These are phyloP conservation scores for Letharia lupina DNA, from an alignment of 495 filamentous ascomycete genomes.

Conservation along the genomic window DNA sequence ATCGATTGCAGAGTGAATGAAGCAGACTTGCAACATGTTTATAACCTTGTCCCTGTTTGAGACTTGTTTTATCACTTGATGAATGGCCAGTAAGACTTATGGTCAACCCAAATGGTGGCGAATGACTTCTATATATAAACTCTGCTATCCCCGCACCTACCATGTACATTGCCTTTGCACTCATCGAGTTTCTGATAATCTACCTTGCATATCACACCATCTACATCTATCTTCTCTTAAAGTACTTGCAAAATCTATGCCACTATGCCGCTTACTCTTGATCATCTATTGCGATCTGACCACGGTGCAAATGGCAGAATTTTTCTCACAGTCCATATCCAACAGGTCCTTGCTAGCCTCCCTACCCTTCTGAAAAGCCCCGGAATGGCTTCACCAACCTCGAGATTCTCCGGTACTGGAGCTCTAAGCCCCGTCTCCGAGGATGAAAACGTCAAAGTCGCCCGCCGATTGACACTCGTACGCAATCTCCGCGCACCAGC, in stretches of 20 bases:
- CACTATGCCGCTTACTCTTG: neutral
- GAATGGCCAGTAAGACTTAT: neutral
- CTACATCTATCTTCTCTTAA: neutral
- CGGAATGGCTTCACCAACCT: neutral
- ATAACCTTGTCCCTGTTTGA: neutral
- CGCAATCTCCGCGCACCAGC: neutral
- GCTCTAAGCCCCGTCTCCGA: conserved; percentile 1
- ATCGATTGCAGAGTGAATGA: neutral
- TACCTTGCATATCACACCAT: neutral
- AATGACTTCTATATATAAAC: neutral
- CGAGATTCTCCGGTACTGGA: neutral
- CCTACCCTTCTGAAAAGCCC: neutral
- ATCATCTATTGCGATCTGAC: neutral
- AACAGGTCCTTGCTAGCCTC: neutral
- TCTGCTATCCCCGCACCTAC: neutral
- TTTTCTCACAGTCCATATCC: neutral
- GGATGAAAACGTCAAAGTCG: neutral
- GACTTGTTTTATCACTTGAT: neutral
- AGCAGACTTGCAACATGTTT: neutral
- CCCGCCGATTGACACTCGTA: neutral
- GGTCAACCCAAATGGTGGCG: neutral
- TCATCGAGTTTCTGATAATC: neutral
- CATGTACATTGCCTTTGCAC: neutral
- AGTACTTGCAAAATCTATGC: neutral
- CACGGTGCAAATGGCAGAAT: neutral